Percentiles rank a stretch among this genome's conserved stretches.
Evolutionary conservation across 768 basidiomycete species (phyloP).

Genomic region (Kwoniella europaea): DNA sequence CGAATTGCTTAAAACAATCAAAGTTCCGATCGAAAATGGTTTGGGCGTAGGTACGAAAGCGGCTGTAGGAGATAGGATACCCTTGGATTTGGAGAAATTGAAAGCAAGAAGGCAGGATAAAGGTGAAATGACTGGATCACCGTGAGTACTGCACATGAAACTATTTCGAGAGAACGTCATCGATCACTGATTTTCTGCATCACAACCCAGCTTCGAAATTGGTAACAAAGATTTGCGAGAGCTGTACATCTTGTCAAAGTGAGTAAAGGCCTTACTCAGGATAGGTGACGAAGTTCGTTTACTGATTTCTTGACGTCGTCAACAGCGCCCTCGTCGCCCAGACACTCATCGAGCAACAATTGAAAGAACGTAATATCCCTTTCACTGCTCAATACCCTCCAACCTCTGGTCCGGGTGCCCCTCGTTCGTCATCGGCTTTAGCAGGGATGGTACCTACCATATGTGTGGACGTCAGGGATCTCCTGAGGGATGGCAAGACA

Average conservation of each 20-base stretch:
- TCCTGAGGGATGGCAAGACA: slow-evolving; percentile 66
- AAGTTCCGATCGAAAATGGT: slow-evolving; percentile 37
- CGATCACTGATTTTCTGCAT: neutral
- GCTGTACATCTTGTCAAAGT: slow-evolving; percentile 89
- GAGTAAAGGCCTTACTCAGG: slow-evolving; percentile 27
- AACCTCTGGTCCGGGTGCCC: slow-evolving; percentile 56
- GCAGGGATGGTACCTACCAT: slow-evolving; percentile 76
- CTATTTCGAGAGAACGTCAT: no score
- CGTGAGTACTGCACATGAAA: slow-evolving; percentile 8
- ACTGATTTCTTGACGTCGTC: neutral
- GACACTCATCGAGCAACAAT: slow-evolving; percentile 82
- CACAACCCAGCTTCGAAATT: slow-evolving; percentile 64
- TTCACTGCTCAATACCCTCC: slow-evolving; percentile 74
- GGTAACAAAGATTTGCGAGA: slow-evolving; percentile 69
- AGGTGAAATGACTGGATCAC: neutral
- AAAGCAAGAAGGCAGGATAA: slow-evolving; percentile 37
- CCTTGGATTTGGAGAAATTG: slow-evolving; percentile 41
- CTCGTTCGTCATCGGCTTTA: slow-evolving; percentile 32
- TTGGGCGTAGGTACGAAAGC: slow-evolving; percentile 29
- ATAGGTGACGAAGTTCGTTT: neutral
- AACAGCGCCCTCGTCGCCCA: slow-evolving; percentile 85
- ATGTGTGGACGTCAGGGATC: slow-evolving; percentile 79
- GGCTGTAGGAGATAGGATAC: slow-evolving; percentile 39
- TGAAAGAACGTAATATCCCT: slow-evolving; percentile 79
- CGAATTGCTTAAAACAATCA: slow-evolving; percentile 69